These are phyloP conservation scores for Arctium lappa DNA, from an alignment of 129 eudicot species.

Conservation along the genomic window DNA sequence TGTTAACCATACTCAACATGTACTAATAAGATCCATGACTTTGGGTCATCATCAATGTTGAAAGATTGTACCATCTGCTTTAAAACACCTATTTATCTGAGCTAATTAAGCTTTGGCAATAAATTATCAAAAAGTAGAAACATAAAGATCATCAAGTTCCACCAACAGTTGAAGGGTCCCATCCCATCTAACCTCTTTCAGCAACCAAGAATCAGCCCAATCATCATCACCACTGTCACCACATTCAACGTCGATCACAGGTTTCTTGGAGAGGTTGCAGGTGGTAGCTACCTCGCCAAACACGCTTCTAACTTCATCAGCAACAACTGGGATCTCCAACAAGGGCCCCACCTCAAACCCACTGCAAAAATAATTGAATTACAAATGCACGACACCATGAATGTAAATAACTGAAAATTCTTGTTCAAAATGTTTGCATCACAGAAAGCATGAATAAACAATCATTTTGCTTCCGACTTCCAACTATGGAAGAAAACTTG, in stretches of 20 bases:
- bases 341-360: conserved; percentile 64
- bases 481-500: neutral
- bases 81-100: neutral
- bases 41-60: neutral
- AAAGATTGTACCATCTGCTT: conserved; percentile 10
- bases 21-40: conserved; percentile 9
- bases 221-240: conserved; percentile 34
- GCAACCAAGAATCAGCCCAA: conserved; percentile 42
- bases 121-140: neutral
- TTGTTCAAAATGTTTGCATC: neutral
- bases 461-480: neutral
- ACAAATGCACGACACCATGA: neutral
- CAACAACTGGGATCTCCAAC: conserved; percentile 36
- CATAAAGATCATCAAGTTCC: conserved; percentile 6
- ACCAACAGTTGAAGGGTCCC: neutral
- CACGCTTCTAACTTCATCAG: conserved; percentile 20
- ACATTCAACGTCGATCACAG: conserved; percentile 52
- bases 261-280: conserved; percentile 19
- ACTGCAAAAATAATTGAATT: conserved; percentile 36
- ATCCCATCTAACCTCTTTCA: conserved; percentile 52
- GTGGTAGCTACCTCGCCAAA: conserved; percentile 26
- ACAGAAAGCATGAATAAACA: neutral
- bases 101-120: conserved; percentile 1
- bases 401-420: neutral
- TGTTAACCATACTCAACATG: neutral